Evolutionary conservation across 2,329 filamentous ascomycete genomes (phyloP), one percentile per base, ranked within the genome.

Genomic region (Dichotomopilus funicola): DNA sequence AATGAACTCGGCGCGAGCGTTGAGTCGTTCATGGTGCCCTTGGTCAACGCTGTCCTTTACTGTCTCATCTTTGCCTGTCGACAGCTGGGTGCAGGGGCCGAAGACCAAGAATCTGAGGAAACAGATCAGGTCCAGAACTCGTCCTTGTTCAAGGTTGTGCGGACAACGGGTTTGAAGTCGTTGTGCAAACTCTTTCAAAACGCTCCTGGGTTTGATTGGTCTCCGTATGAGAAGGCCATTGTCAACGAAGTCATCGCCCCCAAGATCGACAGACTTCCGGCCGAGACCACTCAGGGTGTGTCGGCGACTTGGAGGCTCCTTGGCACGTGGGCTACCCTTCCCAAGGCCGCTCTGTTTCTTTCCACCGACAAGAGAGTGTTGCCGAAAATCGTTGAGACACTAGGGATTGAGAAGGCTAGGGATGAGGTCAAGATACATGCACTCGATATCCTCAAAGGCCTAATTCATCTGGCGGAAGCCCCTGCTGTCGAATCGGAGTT

Each of bases 251-350:
- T 95, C 33, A 78, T 99, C 46, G 83, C 82, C 51, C 89, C 89
- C 13, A 81, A 90, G 61, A 75, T 97, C 13, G 80, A 86, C 2
- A 89, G 88, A 55, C 81, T 99, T 53, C 83, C 91, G 0, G 77
- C 81, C 5, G 94, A 99, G 72, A 96, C 89, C 44, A 88, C 90
- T 0, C 91, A 99, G 67, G 89, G 90, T 11, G 78, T 96, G 6
- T 97, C 94, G 2, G 88, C 86, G 12, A 80, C 91, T 42, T 79
- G 96, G 59, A 85, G 86, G 59, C 76, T 99, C 5, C 83, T 99
- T 60, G 84, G 83, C 3, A 88, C 87, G 1, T 96, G 92, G 88
- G 86, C 89, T 3, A 80, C 80, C 56, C 78, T 86, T 27, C 76
- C 82, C 0, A 79, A 77, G 58, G 86, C 84, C 1, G 84, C 86